Percentiles rank a stretch among this genome's conserved stretches.
Evolutionary conservation across 1,139 yeast species (phyloP).

Genomic region (Diutina pseudorugosa): DNA sequence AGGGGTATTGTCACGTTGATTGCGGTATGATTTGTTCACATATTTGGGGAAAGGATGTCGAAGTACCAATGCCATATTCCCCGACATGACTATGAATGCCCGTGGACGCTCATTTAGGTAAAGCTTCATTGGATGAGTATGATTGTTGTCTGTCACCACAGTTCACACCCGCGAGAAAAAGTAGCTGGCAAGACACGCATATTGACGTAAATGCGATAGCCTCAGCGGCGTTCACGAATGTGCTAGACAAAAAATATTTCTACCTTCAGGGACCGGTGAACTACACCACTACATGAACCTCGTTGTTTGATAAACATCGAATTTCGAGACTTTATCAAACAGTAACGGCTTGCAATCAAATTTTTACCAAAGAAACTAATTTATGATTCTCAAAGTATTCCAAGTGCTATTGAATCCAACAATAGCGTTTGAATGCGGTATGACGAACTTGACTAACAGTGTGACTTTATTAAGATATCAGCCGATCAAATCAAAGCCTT

Average conservation of each 20-base stretch:
- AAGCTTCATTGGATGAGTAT: slow-evolving; percentile 29
- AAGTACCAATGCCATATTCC: slow-evolving; percentile 36
- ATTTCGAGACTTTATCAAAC: too few species aligned
- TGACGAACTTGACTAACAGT: too few species aligned
- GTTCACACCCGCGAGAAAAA: background rate
- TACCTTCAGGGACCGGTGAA: too few species aligned
- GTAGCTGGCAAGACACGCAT: background rate
- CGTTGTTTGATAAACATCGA: too few species aligned
- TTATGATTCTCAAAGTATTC: too few species aligned
- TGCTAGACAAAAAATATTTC: background rate
- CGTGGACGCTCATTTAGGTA: slow-evolving; percentile 42
- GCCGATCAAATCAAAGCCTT: too few species aligned
- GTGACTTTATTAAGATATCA: too few species aligned
- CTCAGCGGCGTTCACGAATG: background rate
- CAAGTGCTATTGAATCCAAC: background rate
- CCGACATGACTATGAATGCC: slow-evolving; percentile 39
- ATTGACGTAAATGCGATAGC: background rate
- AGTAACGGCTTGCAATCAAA: too few species aligned
- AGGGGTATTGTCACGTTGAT: slow-evolving; percentile 14
- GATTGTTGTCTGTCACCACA: background rate
- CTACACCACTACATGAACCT: too few species aligned
- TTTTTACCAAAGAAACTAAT: too few species aligned
- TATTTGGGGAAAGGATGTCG: slow-evolving; percentile 31
- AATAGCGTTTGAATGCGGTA: too few species aligned
- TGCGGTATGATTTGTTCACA: slow-evolving; percentile 10